Evolutionary conservation across 2,329 filamentous ascomycete genomes (phyloP), one percentile per base, ranked within the genome.

Genomic region (Bipolaris victoriae): DNA sequence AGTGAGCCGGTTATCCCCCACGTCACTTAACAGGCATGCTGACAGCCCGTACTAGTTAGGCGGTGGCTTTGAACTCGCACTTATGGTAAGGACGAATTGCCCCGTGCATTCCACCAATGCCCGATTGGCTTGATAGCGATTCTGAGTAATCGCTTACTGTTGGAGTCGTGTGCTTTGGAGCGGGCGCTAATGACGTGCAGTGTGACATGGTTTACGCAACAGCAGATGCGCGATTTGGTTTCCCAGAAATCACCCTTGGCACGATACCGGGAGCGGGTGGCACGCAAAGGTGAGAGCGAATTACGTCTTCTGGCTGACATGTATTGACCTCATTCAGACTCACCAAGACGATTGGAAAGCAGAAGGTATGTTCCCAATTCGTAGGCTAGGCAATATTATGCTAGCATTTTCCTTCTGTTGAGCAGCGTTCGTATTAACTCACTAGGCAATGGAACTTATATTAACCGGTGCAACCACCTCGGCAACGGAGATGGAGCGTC

Each of bases 161-260:
- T 7, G 24, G 18, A 10, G 40, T 49, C 2, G 36, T n/a, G 36
- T 31, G 22, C 13, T 16, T 40, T 31, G 22, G 24, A 36, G 7
- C n/a, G 47, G 15, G 5, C 31, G 24, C 47, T 49, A 33, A 49
- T 29, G 7, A 15, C 24, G 15, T 52, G 48, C 52, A 73, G 70
- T 71, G 70, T 72, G 94, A 98, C 76, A 88, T 97, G 67, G 81
- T 98, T 55, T 97, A 97, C 83, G 95, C 91, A 80, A 93, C 90
- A 5, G 83, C 88, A 50, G 85, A 79, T 18, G 92, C 94, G 68
- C 95, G 90, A 72, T 97, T 99, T 74, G 95, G 94, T 7, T 94
- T 97, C 79, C 94, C 94, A 2, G 94, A 99, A 80, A 91, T 98
- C 80, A 97, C 93, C 80, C 84, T 98, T 5, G 95, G 94, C 22